Conservation (phyloP, 805 yeast species). For the Pichia deserticola region DNA sequence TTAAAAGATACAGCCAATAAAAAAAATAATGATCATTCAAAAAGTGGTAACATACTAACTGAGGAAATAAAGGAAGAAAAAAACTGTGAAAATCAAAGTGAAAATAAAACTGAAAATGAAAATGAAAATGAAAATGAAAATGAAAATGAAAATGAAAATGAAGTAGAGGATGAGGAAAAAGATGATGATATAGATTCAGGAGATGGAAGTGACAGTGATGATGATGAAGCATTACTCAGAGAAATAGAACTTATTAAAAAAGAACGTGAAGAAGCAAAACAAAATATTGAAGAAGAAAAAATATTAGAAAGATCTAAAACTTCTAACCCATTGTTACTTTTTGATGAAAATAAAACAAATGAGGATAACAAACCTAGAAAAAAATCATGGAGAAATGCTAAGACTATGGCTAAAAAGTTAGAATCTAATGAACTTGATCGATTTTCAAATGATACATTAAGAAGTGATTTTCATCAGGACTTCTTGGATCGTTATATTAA, state of each 20-base stretch:
- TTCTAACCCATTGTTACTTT: slow-evolving; percentile 21
- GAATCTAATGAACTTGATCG: slow-evolving; percentile 10
- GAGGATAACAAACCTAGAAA: background rate
- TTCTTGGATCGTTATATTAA: slow-evolving; percentile 35
- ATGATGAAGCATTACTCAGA: slow-evolving; percentile 40
- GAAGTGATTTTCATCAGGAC: slow-evolving; percentile 34
- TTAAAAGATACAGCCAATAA: too few relatives aligned
- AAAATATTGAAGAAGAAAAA: slow-evolving; percentile 22
- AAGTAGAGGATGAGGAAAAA: slow-evolving; percentile 1
- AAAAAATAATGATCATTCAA: too few relatives aligned
- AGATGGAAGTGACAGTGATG: slow-evolving; percentile 29
- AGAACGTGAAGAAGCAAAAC: slow-evolving; percentile 26
- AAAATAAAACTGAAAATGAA: slow-evolving; percentile 37
- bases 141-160: slow-evolving; percentile 19
- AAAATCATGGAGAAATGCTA: slow-evolving; percentile 13
- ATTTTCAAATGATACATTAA: slow-evolving; percentile 27
- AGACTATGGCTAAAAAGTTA: slow-evolving; percentile 1
- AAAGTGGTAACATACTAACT: too few relatives aligned
- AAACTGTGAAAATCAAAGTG: background rate
- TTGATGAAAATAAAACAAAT: background rate
- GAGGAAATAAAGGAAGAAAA: slow-evolving; percentile 13
- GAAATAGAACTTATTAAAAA: slow-evolving; percentile 34
- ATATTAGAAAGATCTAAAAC: slow-evolving; percentile 17
- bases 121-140: slow-evolving; percentile 27
- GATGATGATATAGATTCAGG: slow-evolving; percentile 19